A percentile compares a stretch with the other conserved stretches of the same genome.
These are phyloP conservation scores for Gomphus bonarii DNA, from an alignment of 1,284 basidiomycete species.

Conservation along the genomic window DNA sequence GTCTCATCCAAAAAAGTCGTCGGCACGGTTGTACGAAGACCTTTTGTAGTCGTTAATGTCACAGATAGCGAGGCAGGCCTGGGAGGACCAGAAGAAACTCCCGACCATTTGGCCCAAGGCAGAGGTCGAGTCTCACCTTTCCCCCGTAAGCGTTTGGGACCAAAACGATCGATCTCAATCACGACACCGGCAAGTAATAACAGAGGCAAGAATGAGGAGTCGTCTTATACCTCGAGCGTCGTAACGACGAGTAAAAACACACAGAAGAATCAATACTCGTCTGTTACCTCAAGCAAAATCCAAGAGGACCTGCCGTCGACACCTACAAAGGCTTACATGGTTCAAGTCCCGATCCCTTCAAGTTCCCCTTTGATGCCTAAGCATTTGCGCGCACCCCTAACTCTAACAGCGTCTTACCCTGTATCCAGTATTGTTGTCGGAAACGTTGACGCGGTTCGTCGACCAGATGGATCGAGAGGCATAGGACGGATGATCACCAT, in stretches of 20 bases:
- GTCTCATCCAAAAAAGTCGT: not conserved
- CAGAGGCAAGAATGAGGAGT: too few species aligned
- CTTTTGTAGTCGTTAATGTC: not conserved
- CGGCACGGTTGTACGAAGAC: not conserved
- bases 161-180: not conserved
- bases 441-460: not conserved
- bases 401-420: not conserved
- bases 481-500: not conserved
- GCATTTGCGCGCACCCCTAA: not conserved
- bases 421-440: slow-evolving; percentile 1
- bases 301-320: not conserved
- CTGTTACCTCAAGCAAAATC: not conserved
- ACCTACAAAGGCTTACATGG: not conserved
- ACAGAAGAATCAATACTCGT: not conserved
- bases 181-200: not conserved
- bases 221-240: too few species aligned
- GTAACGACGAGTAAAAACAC: too few species aligned
- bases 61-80: not conserved
- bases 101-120: not conserved
- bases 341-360: not conserved
- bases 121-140: not conserved
- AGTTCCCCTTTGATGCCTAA: not conserved
- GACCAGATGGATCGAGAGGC: not conserved
- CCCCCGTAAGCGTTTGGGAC: not conserved
- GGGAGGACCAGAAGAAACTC: not conserved